Evolutionary conservation across 2,329 filamentous ascomycete genomes (phyloP).

Genomic region (Cladosporium oxysporum): DNA sequence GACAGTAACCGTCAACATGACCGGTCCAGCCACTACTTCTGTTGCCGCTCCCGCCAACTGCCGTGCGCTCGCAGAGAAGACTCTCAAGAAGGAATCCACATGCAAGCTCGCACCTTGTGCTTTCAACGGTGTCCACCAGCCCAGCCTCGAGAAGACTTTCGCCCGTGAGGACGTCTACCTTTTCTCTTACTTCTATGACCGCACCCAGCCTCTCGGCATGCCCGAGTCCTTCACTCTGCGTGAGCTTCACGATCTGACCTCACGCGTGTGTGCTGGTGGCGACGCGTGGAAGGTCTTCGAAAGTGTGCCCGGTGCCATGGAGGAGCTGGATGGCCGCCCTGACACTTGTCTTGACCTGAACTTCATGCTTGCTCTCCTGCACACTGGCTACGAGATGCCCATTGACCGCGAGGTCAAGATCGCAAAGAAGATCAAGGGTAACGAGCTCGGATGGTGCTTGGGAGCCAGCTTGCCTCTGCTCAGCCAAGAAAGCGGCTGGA

Average conservation of each 20-base stretch:
- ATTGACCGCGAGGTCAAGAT: slow-evolving; percentile 95
- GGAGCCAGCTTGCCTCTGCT: slow-evolving; percentile 67
- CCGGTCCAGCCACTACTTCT: slow-evolving; percentile 72
- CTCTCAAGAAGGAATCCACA: slow-evolving; percentile 79
- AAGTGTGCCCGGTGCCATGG: slow-evolving; percentile 72
- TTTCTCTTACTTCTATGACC: slow-evolving; percentile 98
- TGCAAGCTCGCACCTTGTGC: slow-evolving; percentile 91
- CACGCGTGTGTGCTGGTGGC: slow-evolving; percentile 83
- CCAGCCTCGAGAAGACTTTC: slow-evolving; percentile 88
- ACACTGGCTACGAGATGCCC: slow-evolving; percentile 97
- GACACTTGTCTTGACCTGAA: slow-evolving; percentile 94
- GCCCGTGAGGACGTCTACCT: slow-evolving; percentile 89
- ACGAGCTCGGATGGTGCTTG: slow-evolving; percentile 96
- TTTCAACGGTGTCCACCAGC: slow-evolving; percentile 97
- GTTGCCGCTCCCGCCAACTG: slow-evolving; percentile 69
- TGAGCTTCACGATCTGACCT: slow-evolving; percentile 83
- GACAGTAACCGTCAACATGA: slow-evolving; percentile 77
- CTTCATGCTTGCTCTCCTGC: slow-evolving; percentile 90
- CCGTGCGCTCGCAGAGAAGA: slow-evolving; percentile 85
- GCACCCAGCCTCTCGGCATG: slow-evolving; percentile 91
- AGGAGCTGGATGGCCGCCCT: slow-evolving; percentile 77
- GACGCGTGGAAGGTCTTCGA: slow-evolving; percentile 81
- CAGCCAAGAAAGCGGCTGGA: slow-evolving; percentile 34
- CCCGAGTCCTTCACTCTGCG: slow-evolving; percentile 93
- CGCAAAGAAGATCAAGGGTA: slow-evolving; percentile 97